Evolutionary conservation across 495 filamentous ascomycete genomes (phyloP).

Genomic region (Penicillium lagena): DNA sequence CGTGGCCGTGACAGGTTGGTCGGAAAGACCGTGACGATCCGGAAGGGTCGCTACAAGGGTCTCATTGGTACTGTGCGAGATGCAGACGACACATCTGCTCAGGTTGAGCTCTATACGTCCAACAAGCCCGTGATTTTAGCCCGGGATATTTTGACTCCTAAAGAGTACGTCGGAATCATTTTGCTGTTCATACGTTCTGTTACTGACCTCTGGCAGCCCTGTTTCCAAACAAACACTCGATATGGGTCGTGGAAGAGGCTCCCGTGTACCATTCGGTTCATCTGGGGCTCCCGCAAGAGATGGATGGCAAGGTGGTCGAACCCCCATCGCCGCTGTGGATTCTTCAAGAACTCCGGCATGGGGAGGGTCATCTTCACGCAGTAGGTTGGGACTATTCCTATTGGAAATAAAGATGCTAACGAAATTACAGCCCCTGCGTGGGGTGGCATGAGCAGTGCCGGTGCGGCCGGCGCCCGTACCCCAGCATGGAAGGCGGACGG

Average conservation of each 20-base stretch:
- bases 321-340: slow-evolving; percentile 53
- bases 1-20: slow-evolving; percentile 77
- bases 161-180: slow-evolving; percentile 52
- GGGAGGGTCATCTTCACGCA: slow-evolving; percentile 47
- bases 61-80: slow-evolving; percentile 93
- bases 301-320: slow-evolving; percentile 56
- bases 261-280: slow-evolving; percentile 40
- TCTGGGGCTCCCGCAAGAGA: slow-evolving; percentile 28
- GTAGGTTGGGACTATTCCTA: slow-evolving; percentile 35
- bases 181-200: slow-evolving; percentile 8
- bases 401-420: slow-evolving; percentile 2
- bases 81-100: slow-evolving; percentile 72
- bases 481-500: slow-evolving; percentile 72
- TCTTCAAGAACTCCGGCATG: slow-evolving; percentile 66
- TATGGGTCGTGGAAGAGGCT: slow-evolving; percentile 50
- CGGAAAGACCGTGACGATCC: slow-evolving; percentile 82
- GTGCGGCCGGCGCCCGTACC: slow-evolving; percentile 50
- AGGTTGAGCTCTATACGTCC: slow-evolving; percentile 89
- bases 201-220: slow-evolving; percentile 31
- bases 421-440: slow-evolving; percentile 49
- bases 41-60: slow-evolving; percentile 83
- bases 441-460: slow-evolving; percentile 38
- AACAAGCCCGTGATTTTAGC: slow-evolving; percentile 77
- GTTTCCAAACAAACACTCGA: slow-evolving; percentile 70
- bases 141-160: slow-evolving; percentile 70